phyloP scores from a whole-genome alignment of 148 eudicot genomes.

The Dysphania ambrosioides region DNA sequence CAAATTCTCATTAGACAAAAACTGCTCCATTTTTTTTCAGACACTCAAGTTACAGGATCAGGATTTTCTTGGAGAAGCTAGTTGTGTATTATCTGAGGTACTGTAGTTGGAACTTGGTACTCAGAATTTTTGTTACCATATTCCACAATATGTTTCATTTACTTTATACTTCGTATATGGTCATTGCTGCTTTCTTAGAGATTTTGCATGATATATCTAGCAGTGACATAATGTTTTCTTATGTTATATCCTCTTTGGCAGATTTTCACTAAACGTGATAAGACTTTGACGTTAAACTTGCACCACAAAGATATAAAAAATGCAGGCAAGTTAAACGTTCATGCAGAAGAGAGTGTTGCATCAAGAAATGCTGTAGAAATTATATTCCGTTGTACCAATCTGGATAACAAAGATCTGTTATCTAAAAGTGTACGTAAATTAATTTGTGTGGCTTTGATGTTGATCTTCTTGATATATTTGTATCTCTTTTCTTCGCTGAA shows the following conservation, averaged over 20 bases:
- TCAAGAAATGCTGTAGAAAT: conserved; percentile 70
- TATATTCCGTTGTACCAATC: too few species aligned
- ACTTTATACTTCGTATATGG: background rate
- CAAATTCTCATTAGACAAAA: conserved; percentile 1
- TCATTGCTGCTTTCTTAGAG: background rate
- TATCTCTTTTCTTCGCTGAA: too few species aligned
- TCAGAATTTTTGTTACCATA: background rate
- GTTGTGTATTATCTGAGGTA: conserved; percentile 81
- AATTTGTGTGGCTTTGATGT: background rate
- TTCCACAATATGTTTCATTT: background rate
- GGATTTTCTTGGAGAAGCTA: conserved; percentile 88
- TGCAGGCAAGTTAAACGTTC: conserved; percentile 64
- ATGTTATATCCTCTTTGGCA: conserved; percentile 32
- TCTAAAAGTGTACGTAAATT: conserved; percentile 76
- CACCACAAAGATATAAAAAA: conserved; percentile 38
- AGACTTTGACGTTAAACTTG: conserved; percentile 60
- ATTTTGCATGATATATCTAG: background rate
- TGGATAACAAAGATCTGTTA: conserved; percentile 70
- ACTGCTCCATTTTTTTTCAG: conserved; percentile 32
- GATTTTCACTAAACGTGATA: conserved; percentile 69
- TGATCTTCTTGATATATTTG: background rate
- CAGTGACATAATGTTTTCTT: background rate
- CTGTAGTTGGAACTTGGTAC: background rate
- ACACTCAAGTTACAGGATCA: conserved; percentile 65
- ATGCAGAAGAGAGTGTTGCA: conserved; percentile 73